Evolutionary conservation across 257 asterid species (phyloP).

Genomic region (Ajuga chamaepitys): DNA sequence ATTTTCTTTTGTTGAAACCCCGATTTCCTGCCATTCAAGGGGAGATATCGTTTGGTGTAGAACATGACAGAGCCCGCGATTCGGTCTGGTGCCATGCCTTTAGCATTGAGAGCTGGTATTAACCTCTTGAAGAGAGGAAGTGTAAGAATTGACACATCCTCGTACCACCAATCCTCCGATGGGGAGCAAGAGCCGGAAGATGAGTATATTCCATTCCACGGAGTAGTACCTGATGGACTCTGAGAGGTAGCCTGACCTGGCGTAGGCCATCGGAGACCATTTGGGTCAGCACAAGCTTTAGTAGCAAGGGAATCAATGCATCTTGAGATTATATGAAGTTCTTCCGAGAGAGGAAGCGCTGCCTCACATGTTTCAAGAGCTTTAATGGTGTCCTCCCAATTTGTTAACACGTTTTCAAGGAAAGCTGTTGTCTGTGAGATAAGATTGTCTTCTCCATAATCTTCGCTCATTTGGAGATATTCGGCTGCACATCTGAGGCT

Average conservation of each 20-base stretch:
- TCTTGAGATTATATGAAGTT: slow-evolving; percentile 33
- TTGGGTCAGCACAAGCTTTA: slow-evolving; percentile 34
- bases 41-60: slow-evolving; percentile 38
- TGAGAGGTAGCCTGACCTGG: neutral
- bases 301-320: slow-evolving; percentile 39
- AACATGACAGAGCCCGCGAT: slow-evolving; percentile 30
- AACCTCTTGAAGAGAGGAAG: slow-evolving; percentile 39
- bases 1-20: slow-evolving; percentile 12
- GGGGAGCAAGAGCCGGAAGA: slow-evolving; percentile 22
- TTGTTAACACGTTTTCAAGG: slow-evolving; percentile 28
- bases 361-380: slow-evolving; percentile 43
- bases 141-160: slow-evolving; percentile 28
- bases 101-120: slow-evolving; percentile 19
- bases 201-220: slow-evolving; percentile 30
- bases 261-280: slow-evolving; percentile 18
- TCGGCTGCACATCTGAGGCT: slow-evolving; percentile 45
- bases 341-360: slow-evolving; percentile 34
- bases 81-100: slow-evolving; percentile 30
- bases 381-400: slow-evolving; percentile 34
- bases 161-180: slow-evolving; percentile 41
- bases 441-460: slow-evolving; percentile 44
- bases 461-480: slow-evolving; percentile 43
- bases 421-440: slow-evolving; percentile 27
- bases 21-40: slow-evolving; percentile 24
- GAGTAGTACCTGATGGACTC: slow-evolving; percentile 9